phyloP scores from a whole-genome alignment of 2,329 filamentous ascomycete species.

The Fusarium caatingaense region DNA sequence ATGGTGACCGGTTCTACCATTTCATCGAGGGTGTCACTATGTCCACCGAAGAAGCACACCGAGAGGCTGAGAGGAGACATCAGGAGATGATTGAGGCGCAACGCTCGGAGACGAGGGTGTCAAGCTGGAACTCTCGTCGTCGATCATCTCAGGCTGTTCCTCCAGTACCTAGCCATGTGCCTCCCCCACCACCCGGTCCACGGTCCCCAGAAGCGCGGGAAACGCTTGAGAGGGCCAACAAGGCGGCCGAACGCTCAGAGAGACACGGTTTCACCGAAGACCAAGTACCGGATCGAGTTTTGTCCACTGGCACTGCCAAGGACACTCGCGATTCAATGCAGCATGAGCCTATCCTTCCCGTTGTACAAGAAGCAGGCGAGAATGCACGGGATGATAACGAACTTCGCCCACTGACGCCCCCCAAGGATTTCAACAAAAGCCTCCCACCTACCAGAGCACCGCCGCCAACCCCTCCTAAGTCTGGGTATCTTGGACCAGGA shows the following conservation, averaged over 20 bases:
- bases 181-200: slow-evolving; percentile 55
- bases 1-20: slow-evolving; percentile 92
- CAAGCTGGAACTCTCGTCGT: slow-evolving; percentile 53
- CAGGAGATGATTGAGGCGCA: slow-evolving; percentile 64
- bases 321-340: slow-evolving; percentile 67
- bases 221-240: slow-evolving; percentile 56
- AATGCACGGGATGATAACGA: slow-evolving; percentile 56
- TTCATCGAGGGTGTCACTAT: slow-evolving; percentile 94
- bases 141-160: slow-evolving; percentile 53
- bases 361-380: slow-evolving; percentile 92
- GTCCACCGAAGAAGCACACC: slow-evolving; percentile 83
- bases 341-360: slow-evolving; percentile 73
- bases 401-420: slow-evolving; percentile 56
- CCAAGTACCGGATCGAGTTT: slow-evolving; percentile 70
- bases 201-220: slow-evolving; percentile 54
- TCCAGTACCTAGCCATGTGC: slow-evolving; percentile 60
- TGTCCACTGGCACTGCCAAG: slow-evolving; percentile 54
- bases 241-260: slow-evolving; percentile 53
- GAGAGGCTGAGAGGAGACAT: slow-evolving; percentile 70
- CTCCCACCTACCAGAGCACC: slow-evolving; percentile 59
- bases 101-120: slow-evolving; percentile 51
- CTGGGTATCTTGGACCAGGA: slow-evolving; percentile 54
- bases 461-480: slow-evolving; percentile 52
- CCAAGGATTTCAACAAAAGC: slow-evolving; percentile 50
- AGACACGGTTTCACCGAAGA: slow-evolving; percentile 53